phyloP scores from a whole-genome alignment of 208 protist species.

The Naegleria fowleri region DNA sequence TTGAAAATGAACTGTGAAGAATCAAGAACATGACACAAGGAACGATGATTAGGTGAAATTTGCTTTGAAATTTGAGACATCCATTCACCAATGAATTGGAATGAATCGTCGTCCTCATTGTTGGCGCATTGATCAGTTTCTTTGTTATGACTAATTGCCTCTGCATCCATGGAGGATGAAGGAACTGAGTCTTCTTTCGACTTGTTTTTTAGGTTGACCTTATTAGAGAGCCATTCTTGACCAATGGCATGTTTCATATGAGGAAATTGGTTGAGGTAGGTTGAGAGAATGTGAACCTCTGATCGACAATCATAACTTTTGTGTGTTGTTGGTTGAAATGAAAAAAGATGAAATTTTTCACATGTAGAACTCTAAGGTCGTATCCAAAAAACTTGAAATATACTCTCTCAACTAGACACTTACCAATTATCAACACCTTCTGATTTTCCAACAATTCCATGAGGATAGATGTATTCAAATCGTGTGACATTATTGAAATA shows the following conservation, averaged over 20 bases:
- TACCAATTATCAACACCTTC: background rate
- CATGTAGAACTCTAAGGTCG: too few species aligned
- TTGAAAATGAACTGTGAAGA: background rate
- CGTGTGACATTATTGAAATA: slow-evolving; percentile 25
- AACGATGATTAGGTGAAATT: background rate
- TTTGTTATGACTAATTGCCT: too few species aligned
- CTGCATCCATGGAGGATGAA: too few species aligned
- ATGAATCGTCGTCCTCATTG: too few species aligned
- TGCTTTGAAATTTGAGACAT: background rate
- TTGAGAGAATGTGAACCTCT: background rate
- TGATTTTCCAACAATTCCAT: background rate
- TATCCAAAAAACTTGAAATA: too few species aligned
- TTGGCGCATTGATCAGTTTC: too few species aligned
- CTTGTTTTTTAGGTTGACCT: too few species aligned
- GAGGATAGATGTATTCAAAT: background rate
- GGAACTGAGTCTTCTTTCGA: too few species aligned
- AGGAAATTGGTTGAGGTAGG: background rate
- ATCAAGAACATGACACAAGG: background rate
- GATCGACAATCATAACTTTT: background rate
- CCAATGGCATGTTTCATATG: background rate
- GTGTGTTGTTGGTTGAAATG: too few species aligned
- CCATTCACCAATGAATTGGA: background rate
- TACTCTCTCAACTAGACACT: too few species aligned
- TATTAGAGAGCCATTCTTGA: too few species aligned
- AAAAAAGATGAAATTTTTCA: too few species aligned